Percentiles rank a stretch among this genome's conserved stretches.
These are phyloP conservation scores for Aspergillus sp. DNA, from an alignment of 2,329 filamentous ascomycete species.

Conservation along the genomic window DNA sequence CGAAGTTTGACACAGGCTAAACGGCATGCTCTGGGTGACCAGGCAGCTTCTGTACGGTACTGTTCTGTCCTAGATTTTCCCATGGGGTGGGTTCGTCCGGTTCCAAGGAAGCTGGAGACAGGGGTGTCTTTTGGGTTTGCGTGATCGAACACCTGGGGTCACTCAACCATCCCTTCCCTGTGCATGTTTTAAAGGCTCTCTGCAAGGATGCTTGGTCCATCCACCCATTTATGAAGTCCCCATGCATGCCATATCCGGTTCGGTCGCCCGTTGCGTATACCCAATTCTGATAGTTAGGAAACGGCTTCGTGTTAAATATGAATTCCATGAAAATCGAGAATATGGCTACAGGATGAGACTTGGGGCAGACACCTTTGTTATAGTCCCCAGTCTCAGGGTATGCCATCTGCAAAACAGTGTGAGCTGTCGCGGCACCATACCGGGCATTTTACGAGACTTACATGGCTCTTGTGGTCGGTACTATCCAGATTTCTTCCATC, in stretches of 20 bases:
- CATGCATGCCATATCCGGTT: slow-evolving; percentile 56
- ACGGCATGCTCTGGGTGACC: slow-evolving; percentile 6
- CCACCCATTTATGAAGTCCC: slow-evolving; percentile 55
- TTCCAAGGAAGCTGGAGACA: slow-evolving; percentile 9
- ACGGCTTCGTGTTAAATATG: slow-evolving; percentile 54
- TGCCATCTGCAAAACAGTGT: slow-evolving; percentile 24
- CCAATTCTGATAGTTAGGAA: slow-evolving; percentile 47
- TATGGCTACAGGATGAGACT: slow-evolving; percentile 54
- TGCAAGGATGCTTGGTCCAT: slow-evolving; percentile 39
- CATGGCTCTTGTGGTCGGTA: slow-evolving; percentile 34
- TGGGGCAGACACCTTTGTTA: slow-evolving; percentile 34
- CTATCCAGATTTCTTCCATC: slow-evolving; percentile 36
- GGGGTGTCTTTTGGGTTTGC: slow-evolving; percentile 9
- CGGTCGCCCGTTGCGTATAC: slow-evolving; percentile 51
- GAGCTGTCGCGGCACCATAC: not conserved
- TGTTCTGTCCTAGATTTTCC: slow-evolving; percentile 19
- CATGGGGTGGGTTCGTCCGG: slow-evolving; percentile 13
- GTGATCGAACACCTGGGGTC: slow-evolving; percentile 20
- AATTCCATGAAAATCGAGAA: slow-evolving; percentile 63
- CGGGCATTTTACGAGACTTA: slow-evolving; percentile 15
- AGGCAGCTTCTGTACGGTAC: slow-evolving; percentile 14
- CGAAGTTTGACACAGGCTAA: not conserved
- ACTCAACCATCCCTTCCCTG: slow-evolving; percentile 10
- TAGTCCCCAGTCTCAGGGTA: slow-evolving; percentile 36
- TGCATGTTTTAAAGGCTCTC: slow-evolving; percentile 36